A percentile compares a stretch with the other conserved stretches of the same genome.
These are phyloP conservation scores for Blastocystis sp. DNA, from an alignment of 352 stramenopile species.

Conservation along the genomic window DNA sequence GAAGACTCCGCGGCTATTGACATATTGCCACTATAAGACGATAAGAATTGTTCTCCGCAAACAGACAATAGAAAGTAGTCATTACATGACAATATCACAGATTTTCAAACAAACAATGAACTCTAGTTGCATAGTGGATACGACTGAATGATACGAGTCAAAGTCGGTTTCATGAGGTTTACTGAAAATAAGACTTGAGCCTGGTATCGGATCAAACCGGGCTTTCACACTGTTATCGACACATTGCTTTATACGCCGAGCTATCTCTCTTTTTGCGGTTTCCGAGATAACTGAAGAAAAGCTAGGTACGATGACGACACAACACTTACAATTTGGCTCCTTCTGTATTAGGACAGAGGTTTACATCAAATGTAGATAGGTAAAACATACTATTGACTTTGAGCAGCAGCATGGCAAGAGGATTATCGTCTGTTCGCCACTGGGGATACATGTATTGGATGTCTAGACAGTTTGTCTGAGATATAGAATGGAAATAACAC, in stretches of 20 bases:
- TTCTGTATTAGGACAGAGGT: conserved; percentile 2
- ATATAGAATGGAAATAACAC: not conserved
- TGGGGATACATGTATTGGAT: conserved; percentile 40
- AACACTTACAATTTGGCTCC: conserved; percentile 18
- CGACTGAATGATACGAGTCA: not conserved
- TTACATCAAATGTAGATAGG: conserved; percentile 13
- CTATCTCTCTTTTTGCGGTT: not conserved
- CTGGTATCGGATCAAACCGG: conserved; percentile 13
- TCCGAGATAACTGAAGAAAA: not conserved
- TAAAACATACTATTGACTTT: conserved; percentile 12
- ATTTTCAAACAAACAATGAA: not conserved
- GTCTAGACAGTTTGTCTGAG: conserved; percentile 30
- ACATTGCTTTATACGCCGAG: not conserved
- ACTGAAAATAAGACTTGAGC: not conserved
- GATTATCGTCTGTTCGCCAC: conserved; percentile 37
- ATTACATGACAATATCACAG: not conserved
- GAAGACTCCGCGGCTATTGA: not conserved
- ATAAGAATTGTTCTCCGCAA: not conserved
- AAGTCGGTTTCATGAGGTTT: not conserved
- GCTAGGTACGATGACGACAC: not conserved
- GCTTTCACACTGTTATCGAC: conserved; percentile 26
- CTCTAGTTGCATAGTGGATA: not conserved
- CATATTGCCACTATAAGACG: not conserved
- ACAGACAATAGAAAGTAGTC: not conserved
- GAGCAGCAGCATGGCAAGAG: not conserved